Evolutionary conservation across 768 basidiomycete genomes (phyloP).

Genomic region (Hemileccinum rubropunctum): DNA sequence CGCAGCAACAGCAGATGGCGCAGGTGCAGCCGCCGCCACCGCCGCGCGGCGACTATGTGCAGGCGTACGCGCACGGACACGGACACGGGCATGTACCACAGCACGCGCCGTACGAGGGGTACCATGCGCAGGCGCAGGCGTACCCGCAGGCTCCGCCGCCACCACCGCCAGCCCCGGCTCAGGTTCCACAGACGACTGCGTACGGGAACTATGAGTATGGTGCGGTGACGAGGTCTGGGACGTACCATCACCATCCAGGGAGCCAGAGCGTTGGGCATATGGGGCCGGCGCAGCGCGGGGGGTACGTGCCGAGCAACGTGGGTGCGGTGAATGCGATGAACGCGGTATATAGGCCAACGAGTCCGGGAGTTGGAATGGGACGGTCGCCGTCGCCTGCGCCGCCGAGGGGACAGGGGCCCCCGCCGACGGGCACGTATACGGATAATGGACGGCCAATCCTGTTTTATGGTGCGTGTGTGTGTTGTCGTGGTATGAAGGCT

Average conservation of each 20-base stretch:
- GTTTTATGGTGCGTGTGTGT: slow-evolving; percentile 75
- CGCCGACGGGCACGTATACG: slow-evolving; percentile 73
- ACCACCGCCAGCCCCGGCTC: not conserved
- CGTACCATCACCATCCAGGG: slow-evolving; percentile 7
- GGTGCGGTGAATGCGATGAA: too few relatives aligned
- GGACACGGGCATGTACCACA: slow-evolving; percentile 12
- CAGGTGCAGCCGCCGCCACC: slow-evolving; percentile 16
- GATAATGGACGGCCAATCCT: slow-evolving; percentile 80
- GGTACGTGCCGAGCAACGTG: slow-evolving; percentile 20
- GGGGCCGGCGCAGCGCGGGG: slow-evolving; percentile 32
- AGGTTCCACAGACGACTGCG: not conserved
- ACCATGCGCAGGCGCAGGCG: slow-evolving; percentile 7
- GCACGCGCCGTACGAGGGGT: slow-evolving; percentile 13
- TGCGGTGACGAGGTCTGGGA: not conserved
- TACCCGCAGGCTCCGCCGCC: slow-evolving; percentile 18
- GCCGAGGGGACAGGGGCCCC: slow-evolving; percentile 32
- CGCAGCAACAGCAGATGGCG: slow-evolving; percentile 29
- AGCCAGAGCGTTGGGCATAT: slow-evolving; percentile 26
- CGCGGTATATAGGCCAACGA: slow-evolving; percentile 40
- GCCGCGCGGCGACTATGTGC: slow-evolving; percentile 22
- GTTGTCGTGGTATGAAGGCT: slow-evolving; percentile 3
- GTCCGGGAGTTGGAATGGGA: slow-evolving; percentile 32
- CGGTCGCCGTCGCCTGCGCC: slow-evolving; percentile 51
- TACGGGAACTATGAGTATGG: not conserved
- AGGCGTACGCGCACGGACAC: slow-evolving; percentile 16